phyloP scores from a whole-genome alignment of 129 eudicot species.

The Lactuca sativa region DNA sequence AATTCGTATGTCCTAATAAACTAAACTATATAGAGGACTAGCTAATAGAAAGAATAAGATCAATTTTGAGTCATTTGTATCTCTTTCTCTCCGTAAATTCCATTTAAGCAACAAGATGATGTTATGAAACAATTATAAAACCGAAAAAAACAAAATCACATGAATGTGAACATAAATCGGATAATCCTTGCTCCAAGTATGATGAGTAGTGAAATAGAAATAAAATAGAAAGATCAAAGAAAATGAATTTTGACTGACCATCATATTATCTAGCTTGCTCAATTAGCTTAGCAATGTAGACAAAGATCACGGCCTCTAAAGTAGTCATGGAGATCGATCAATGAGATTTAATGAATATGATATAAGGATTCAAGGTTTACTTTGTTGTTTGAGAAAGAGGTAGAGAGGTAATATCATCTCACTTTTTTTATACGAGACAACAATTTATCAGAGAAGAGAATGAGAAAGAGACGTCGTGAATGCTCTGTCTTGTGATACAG shows the following conservation, averaged over 20 bases:
- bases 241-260: background rate
- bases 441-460: slow-evolving; percentile 26
- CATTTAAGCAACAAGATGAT: background rate
- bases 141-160: background rate
- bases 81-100: background rate
- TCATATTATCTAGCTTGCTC: slow-evolving; percentile 39
- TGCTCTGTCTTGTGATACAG: background rate
- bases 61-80: background rate
- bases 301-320: slow-evolving; percentile 32
- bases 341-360: slow-evolving; percentile 11
- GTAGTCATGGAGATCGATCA: slow-evolving; percentile 29
- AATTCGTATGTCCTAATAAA: slow-evolving; percentile 5
- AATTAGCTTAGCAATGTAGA: slow-evolving; percentile 38
- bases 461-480: slow-evolving; percentile 25
- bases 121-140: background rate
- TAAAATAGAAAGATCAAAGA: background rate
- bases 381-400: slow-evolving; percentile 5
- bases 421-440: slow-evolving; percentile 1
- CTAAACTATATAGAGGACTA: background rate
- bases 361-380: slow-evolving; percentile 12
- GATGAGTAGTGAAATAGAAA: slow-evolving; percentile 11
- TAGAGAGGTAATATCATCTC: background rate
- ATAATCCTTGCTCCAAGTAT: background rate
- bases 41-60: slow-evolving; percentile 1
- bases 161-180: background rate